Base-by-base conservation (phyloP, 2,329 filamentous ascomycete genomes). In the Calonectria multiphialidica region DNA sequence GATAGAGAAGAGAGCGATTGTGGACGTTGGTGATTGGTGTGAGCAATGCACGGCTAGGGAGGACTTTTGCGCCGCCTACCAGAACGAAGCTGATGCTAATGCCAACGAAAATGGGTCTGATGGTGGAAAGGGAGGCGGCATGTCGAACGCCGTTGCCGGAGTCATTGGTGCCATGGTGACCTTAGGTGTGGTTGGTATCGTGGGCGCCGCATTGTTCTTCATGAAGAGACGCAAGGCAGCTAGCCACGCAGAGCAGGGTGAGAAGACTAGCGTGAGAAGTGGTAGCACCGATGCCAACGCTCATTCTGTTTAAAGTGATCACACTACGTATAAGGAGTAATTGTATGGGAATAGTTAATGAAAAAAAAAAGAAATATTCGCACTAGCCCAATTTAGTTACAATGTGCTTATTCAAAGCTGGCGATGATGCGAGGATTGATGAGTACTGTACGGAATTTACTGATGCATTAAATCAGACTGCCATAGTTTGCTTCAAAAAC, bases 141-240 rank as follows among this genome's bases (percentile, higher is more conserved):
- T 83, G 74, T 83, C 82, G 5, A 82, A 81, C n/a, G 74, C 76
- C 5, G 80, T 83, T 8, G 81, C 81, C 2, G 81, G 81, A 45
- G 81, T 81, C 2, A 80, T 83, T 25, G 82, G 81, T 18, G 81
- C 82, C 3, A 73, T 81, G 72, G 80, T 82, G 2, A 82, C 81
- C 3, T 78, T 83, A 18, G 81, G 75, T 13, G 78, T 82, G 7
- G 76, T 80, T 1, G 73, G 72, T 59, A 61, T 77, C 6, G 25
- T 77, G 2, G 75, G 75, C 47, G 75, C 55, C 13, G 65, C 40
- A 57, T 68, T 42, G 1, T 81, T 82, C 33, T 59, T 80, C 9
- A 5, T 81, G 37, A 76, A 73, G 72, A 76, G 68, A 10, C 80
- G 77, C 67, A 77, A 72, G 50, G 44, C n/a, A 42, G 13, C 4